Base-by-base conservation (phyloP, 352 stramenopile genomes). In the Pythium phragmitis region DNA sequence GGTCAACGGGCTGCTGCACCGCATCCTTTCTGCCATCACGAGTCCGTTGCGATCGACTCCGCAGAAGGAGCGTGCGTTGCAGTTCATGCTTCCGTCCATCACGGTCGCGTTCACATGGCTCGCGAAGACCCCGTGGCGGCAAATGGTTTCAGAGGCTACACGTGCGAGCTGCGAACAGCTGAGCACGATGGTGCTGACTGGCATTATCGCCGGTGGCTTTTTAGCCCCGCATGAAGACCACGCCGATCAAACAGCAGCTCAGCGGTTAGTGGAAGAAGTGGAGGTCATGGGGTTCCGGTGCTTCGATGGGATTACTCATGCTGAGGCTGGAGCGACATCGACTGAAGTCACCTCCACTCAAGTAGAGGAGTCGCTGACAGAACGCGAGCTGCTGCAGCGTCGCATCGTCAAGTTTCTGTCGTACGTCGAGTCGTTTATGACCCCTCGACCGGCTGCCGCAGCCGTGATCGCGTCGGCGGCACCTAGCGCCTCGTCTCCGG, bases 361-460 rank as follows among this genome's bases (percentile, higher is more conserved):
- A 11, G 49, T 19, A 21, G 28, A 55, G 13, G 57, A 64, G 6
- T 26, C 21, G 4, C 7, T 42, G 33, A 60, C 60, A 14, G 60
- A 67, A n/a, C 50, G 54, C 19, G 60, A 60, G 30, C n/a, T 67
- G 12, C 52, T 67, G 7, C 60, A 67, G 33, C 28, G 60, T 1
- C 60, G 60, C 7, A 61, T 67, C 34, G 42, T 60, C 43, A 60
- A 57, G 41, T 67, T 67, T 33, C 16, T 67, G 16, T 61, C 53
- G n/a, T 58, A 36, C 8, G 62, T 68, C 1, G 62, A 68, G 48
- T 57, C 48, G 4, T 68, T 68, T n/a, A 63, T 68, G 62, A 63
- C 54, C 6, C 62, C 62, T 33, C 52, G 62, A 17, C 62, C 54
- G 2, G 53, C 62, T 5, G 54, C 45, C 4, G 53, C 47, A 6